Evolutionary conservation across 2,329 filamentous ascomycete species (phyloP).

Genomic region (Neonectria sp.): DNA sequence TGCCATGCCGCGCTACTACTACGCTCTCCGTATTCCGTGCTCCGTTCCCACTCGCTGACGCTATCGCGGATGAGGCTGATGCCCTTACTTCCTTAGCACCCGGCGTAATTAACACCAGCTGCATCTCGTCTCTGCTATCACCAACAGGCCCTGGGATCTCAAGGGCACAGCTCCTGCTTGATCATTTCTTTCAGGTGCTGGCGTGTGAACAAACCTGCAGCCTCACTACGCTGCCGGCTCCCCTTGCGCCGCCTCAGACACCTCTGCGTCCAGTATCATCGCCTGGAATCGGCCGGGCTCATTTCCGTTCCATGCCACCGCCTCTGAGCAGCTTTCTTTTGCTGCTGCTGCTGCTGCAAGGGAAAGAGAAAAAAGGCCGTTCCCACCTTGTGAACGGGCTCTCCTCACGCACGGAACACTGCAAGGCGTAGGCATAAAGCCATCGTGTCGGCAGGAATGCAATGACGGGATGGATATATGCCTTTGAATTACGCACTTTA

Average conservation of each 20-base stretch:
- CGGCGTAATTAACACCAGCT: constrained; percentile 34
- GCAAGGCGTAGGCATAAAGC: constrained; percentile 38
- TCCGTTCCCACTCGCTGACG: constrained; percentile 34
- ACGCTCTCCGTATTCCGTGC: constrained; percentile 35
- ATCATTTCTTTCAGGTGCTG: constrained; percentile 21
- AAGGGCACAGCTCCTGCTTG: constrained; percentile 36
- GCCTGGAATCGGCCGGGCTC: constrained; percentile 33
- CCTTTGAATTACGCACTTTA: constrained; percentile 20
- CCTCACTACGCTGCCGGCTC: constrained; percentile 35
- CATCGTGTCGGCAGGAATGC: constrained; percentile 34
- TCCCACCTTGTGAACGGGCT: constrained; percentile 34
- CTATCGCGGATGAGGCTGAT: constrained; percentile 31
- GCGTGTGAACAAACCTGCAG: constrained; percentile 26
- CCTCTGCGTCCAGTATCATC: constrained; percentile 15
- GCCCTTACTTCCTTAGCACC: constrained; percentile 28
- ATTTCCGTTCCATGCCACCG: constrained; percentile 44
- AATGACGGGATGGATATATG: constrained; percentile 26
- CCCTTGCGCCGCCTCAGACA: constrained; percentile 33
- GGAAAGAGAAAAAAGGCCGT: constrained; percentile 36
- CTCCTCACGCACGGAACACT: constrained; percentile 31
- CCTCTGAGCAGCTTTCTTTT: constrained; percentile 36
- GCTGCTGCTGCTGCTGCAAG: constrained; percentile 38
- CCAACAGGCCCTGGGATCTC: constrained; percentile 29
- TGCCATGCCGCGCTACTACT: constrained; percentile 28
- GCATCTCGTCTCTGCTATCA: constrained; percentile 36